These are phyloP conservation scores for Tetraselmis striata DNA, from an alignment of 139 green algal genomes.

Conservation along the genomic window DNA sequence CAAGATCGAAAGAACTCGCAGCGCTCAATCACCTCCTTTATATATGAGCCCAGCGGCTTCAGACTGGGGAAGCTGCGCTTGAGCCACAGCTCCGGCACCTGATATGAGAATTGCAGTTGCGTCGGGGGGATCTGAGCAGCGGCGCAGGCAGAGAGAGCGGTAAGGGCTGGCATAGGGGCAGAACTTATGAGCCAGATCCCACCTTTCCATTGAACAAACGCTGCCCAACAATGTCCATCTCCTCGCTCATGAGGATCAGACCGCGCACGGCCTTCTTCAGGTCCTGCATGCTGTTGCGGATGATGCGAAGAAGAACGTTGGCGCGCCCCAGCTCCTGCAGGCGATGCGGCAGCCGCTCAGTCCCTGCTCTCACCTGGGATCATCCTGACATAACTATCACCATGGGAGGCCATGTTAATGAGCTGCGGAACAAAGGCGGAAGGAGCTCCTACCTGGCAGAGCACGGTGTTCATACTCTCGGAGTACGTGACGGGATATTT, in stretches of 20 bases:
- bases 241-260: neutral
- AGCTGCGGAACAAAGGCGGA: slow-evolving; percentile 44
- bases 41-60: slow-evolving; percentile 25
- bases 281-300: slow-evolving; percentile 7
- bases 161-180: no score
- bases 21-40: slow-evolving; percentile 24
- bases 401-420: slow-evolving; percentile 64
- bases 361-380: no score
- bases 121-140: no score
- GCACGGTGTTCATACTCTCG: slow-evolving; percentile 30
- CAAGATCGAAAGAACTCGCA: slow-evolving; percentile 22
- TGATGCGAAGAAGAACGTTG: slow-evolving; percentile 3
- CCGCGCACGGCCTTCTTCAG: slow-evolving; percentile 12
- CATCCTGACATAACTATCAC: slow-evolving; percentile 78
- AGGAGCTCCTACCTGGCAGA: slow-evolving; percentile 47
- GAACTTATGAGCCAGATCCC: neutral
- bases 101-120: no score
- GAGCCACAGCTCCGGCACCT: slow-evolving; percentile 29
- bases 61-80: slow-evolving; percentile 17
- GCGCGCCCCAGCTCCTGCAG: slow-evolving; percentile 10
- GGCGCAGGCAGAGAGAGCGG: no score
- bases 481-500: slow-evolving; percentile 35
- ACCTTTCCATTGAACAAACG: neutral
- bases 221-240: neutral
- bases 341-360: no score